Conservation (phyloP, 805 yeast genomes). For the Debaryomyces tyrocola region DNA sequence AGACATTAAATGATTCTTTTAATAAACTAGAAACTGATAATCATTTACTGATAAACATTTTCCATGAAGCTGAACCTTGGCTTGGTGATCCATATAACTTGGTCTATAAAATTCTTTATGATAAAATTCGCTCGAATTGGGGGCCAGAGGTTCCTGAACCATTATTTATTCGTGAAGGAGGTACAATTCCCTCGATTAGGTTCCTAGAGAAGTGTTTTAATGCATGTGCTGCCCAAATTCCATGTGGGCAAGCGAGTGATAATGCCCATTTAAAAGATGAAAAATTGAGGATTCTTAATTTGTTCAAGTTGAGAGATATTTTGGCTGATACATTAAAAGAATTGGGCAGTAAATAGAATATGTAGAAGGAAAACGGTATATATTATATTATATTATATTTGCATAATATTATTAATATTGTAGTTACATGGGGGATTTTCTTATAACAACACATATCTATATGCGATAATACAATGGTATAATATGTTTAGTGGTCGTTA, state of each 20-base stretch:
- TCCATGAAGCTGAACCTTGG: constrained; percentile 96
- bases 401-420: no score
- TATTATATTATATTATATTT: no score
- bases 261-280: constrained; percentile 93
- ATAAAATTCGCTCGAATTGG: constrained; percentile 73
- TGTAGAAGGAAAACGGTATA: no score
- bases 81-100: constrained; percentile 79
- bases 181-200: constrained; percentile 89
- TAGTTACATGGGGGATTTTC: no score
- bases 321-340: constrained; percentile 52
- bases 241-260: constrained; percentile 94
- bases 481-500: no score
- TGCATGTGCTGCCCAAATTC: constrained; percentile 93
- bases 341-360: constrained; percentile 18
- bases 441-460: no score
- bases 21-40: constrained; percentile 57
- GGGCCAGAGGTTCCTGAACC: constrained; percentile 64
- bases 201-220: constrained; percentile 76
- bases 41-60: constrained; percentile 55
- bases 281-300: constrained; percentile 72
- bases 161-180: constrained; percentile 90
- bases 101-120: constrained; percentile 66
- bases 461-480: no score
- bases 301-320: constrained; percentile 71
- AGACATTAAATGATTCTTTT: constrained; percentile 50